Conservation (phyloP, 495 filamentous ascomycete genomes). For the Aspergillus sparsus region DNA sequence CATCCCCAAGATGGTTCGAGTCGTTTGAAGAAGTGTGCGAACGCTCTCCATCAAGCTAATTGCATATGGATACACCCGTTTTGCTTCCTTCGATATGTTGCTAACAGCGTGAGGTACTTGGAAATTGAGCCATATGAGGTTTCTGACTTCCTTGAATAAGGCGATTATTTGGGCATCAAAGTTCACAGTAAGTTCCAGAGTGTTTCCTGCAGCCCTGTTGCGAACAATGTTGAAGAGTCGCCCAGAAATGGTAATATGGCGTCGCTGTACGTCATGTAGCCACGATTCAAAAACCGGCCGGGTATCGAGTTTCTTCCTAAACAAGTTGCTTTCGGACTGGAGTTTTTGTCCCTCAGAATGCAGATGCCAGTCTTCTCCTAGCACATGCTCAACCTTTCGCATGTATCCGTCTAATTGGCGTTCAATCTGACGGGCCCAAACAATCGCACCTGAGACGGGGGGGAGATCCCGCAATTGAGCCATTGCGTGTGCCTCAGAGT, state of each 20-base stretch:
- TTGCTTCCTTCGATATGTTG: constrained; percentile 95
- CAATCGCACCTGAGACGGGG: constrained; percentile 92
- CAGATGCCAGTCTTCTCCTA: constrained; percentile 89
- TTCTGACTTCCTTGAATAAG: constrained; percentile 97
- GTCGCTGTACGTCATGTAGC: constrained; percentile 82
- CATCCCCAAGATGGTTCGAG: constrained; percentile 77
- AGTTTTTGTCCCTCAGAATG: constrained; percentile 95
- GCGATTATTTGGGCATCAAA: constrained; percentile 97
- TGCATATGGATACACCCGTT: constrained; percentile 94
- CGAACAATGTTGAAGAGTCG: constrained; percentile 86
- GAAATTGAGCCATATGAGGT: constrained; percentile 89
- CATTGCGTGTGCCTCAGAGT: constrained; percentile 97
- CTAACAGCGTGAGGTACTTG: constrained; percentile 89
- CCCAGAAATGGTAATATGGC: constrained; percentile 86
- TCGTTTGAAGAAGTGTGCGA: constrained; percentile 84
- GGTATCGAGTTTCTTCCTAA: constrained; percentile 94
- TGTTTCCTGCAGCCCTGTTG: constrained; percentile 83
- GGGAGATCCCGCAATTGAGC: constrained; percentile 92
- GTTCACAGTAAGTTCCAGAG: constrained; percentile 85
- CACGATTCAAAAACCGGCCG: constrained; percentile 91
- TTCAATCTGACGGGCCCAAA: constrained; percentile 97
- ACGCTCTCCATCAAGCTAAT: constrained; percentile 98
- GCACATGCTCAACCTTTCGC: constrained; percentile 94
- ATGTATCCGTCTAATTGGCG: constrained; percentile 92
- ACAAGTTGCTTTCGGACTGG: constrained; percentile 81